Base-by-base conservation (phyloP, 768 basidiomycete species). In the Tulasnella sp. region DNA sequence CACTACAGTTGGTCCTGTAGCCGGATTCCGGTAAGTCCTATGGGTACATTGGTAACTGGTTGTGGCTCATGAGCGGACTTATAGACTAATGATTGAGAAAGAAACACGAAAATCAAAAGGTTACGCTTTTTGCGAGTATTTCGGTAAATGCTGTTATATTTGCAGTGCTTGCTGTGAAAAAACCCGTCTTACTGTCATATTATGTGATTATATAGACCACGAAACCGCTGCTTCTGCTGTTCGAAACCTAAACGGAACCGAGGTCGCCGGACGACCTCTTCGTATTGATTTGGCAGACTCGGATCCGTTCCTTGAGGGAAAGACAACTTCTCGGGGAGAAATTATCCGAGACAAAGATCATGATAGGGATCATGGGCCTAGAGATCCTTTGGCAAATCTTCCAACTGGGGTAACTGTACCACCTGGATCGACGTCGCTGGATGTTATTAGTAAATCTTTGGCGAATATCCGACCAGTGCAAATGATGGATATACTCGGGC, bases 221-320 rank as follows among this genome's bases (percentile, higher is more conserved):
- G 92, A 95, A 66, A 98, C 95, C 20, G 95, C 95, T 5, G 67
- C 78, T 22, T 93, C 90, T 45, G 95, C 95, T 42, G 89, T 99
- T 13, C 81, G 95, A 60, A 99, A 98, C 62, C 76, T 99, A 43
- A 90, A 95, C 66, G 88, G 86, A 55, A 78, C 78, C 45, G 88
- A 90, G 58, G 85, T 96, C 28, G 89, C 86, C 50, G 95, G 95
- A 3, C 79, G 95, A 7, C 83, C 86, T 2, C 72, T 99, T 37
- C 81, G 92, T 43, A 92, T 99, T 60, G 93, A 98, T 64, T 74
- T 93, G 31, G 89, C 91, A 40, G 87, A 92, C 62, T 89, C 86
- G 25, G 89, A 91, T 59, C 88, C 91, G 4, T 85, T 88, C 63
- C 78, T 90, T 54, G 82, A 91, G 70, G 83, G 85, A 58, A 83